Evolutionary conservation across 1,284 basidiomycete genomes (phyloP), one percentile per base, ranked within the genome.

Genomic region (Ceratobasidium sp.): DNA sequence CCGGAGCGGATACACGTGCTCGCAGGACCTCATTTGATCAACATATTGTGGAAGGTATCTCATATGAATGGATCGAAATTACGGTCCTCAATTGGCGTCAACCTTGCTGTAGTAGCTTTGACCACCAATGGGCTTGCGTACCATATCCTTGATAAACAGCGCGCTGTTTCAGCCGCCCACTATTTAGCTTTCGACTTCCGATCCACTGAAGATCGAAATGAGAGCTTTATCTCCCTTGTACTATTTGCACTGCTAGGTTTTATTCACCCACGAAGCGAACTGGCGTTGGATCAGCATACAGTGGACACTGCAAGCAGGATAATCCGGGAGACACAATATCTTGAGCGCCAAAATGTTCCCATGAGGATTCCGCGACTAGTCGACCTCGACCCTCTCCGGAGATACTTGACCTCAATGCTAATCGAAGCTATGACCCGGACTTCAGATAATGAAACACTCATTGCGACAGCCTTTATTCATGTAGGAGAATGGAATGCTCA

Each of bases 1-100:
- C 35, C 13, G 26, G 47, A 56, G 15, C 8, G 39, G 1, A 35
- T 37, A 13, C 8, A 28, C 13, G n/a, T 17, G 1, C 53, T 69
- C 5, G 67, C 53, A 3, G 33, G 56, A 3, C 67, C 67, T 20
- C 53, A 54, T 10, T 47, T 69, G 8, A 45, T 58, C 20, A 15
- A 53, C n/a, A 69, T 45, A n/a, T 37, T 69, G 17, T 69, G 53
- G 35, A 69, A 37, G 10, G 65, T 67, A 5, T 67, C 65, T 26
- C 65, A 67, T 26, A 23, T 67, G 6, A 3, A 13, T 13, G 17
- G n/a, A 15, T 69, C 67, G n/a, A 11, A 10, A 3, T 45, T 69
- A 37, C 67, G 67, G 37, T 42, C 23, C 11, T 69, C 67, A 45
- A 56, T 69, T 28, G 53, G 47, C 8, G 35, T 58, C 2, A 69